Evolutionary conservation across 768 basidiomycete genomes (phyloP), one percentile per base, ranked within the genome.

Genomic region (Boletellus ananas): DNA sequence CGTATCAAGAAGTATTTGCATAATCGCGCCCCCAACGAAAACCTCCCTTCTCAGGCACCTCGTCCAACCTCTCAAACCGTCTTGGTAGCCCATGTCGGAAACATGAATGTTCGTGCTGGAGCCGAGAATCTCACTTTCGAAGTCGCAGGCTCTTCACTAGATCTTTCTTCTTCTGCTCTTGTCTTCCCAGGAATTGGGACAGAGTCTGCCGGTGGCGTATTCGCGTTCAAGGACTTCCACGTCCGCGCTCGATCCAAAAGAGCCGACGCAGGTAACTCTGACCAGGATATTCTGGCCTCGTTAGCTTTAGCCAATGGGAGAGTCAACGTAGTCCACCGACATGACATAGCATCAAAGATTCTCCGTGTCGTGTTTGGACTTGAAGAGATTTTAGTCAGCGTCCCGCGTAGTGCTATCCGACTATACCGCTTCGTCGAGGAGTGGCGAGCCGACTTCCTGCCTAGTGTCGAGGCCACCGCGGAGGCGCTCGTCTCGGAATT

Each of bases 401-500:
- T 93, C 20, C 90, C 90, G 4, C 84, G 90, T 21, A 93, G 90
- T 57, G 90, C 85, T 25, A 74, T 93, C 27, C 81, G 85, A 14
- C 72, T 90, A 4, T 89, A 89, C 64, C 80, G 77, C 34, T 92
- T 91, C 59, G 65, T 85, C 21, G 85, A 90, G 58, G 85, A 90
- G 59, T 94, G 92, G 92, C 74, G 81, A 58, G 79, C 79, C 5
- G 85, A 90, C 57, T 91, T 85, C 58, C 73, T 92, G 27, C 84
- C 90, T 16, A 84, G 77, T 5, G 77, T 91, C 34, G 83, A 91
- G 58, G 76, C 79, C 13, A 81, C 85, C 23, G 61, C 87, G 27
- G 79, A 82, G 51, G 78, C 77, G 3, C 69, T 91, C 34, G 66
- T 91, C 14, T 76, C 80, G 4, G 90, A 91, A 59, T 65, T 88